Evolutionary conservation across 2,329 filamentous ascomycete species (phyloP).

Genomic region (Cladosporium sphaerospermum): DNA sequence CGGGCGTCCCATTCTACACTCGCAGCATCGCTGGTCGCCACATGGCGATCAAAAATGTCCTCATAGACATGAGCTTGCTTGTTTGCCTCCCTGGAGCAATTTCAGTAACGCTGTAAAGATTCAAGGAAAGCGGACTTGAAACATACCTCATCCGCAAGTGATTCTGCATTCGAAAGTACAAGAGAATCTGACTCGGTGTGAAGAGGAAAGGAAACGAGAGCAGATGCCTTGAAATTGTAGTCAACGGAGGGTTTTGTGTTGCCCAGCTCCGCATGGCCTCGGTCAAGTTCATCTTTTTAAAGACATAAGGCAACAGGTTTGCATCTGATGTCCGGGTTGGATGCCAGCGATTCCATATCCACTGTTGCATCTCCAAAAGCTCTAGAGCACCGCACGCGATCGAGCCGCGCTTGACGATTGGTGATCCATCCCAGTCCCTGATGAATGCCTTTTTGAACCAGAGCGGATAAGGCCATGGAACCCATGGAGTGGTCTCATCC

Average conservation of each 20-base stretch:
- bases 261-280: conserved; percentile 70
- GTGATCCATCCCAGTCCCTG: conserved; percentile 72
- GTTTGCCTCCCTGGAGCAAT: conserved; percentile 8
- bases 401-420: conserved; percentile 62
- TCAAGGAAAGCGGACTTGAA: not conserved
- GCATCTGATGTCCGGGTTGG: conserved; percentile 1
- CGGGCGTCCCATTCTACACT: conserved; percentile 19
- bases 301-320: conserved; percentile 53
- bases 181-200: conserved; percentile 62
- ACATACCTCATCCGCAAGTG: conserved; percentile 67
- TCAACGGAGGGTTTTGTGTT: conserved; percentile 44
- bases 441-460: conserved; percentile 71
- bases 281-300: conserved; percentile 67
- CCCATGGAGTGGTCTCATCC: conserved; percentile 1
- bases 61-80: conserved; percentile 6
- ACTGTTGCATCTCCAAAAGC: conserved; percentile 59
- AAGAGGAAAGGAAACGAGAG: conserved; percentile 80
- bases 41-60: conserved; percentile 10
- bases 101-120: not conserved
- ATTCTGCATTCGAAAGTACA: conserved; percentile 83
- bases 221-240: conserved; percentile 63
- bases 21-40: not conserved
- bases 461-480: conserved; percentile 43
- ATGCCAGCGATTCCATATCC: conserved; percentile 2
- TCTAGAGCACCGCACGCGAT: conserved; percentile 71